These are phyloP conservation scores for Blastocystis sp. DNA, from an alignment of 352 stramenopile species.

Conservation along the genomic window DNA sequence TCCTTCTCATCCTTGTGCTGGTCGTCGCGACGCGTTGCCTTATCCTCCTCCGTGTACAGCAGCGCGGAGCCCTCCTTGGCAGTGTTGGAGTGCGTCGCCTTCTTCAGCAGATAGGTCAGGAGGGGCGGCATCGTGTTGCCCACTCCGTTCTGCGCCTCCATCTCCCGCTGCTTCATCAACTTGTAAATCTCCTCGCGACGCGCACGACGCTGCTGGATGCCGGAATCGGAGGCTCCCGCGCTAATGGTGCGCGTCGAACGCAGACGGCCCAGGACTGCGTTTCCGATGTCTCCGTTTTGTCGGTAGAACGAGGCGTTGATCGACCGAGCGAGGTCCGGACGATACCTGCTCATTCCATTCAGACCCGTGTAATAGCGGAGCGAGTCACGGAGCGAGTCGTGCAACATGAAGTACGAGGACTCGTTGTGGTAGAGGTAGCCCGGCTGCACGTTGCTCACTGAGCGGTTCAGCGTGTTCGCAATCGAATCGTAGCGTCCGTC, in stretches of 20 bases:
- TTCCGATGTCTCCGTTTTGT: background rate
- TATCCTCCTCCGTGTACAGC: constrained; percentile 25
- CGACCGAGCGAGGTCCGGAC: background rate
- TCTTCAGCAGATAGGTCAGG: constrained; percentile 41
- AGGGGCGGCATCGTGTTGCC: background rate
- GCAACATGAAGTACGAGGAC: constrained; percentile 39
- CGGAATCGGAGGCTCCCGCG: background rate
- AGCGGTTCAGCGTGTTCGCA: background rate
- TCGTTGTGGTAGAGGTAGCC: background rate
- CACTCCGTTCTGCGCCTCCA: background rate
- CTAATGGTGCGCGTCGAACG: background rate
- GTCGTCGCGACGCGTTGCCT: background rate
- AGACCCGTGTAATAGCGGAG: background rate
- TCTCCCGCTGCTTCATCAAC: background rate
- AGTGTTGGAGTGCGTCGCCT: background rate
- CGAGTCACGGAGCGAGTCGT: background rate
- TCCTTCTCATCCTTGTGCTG: constrained; percentile 34
- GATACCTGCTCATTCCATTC: background rate
- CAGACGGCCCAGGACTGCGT: background rate
- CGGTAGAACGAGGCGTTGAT: background rate
- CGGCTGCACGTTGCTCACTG: background rate
- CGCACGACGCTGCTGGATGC: background rate
- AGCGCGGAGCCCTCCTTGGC: background rate
- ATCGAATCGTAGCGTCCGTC: background rate
- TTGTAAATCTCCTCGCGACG: constrained; percentile 3